phyloP scores from a whole-genome alignment of 257 asterid species.

The Datura wrightii region DNA sequence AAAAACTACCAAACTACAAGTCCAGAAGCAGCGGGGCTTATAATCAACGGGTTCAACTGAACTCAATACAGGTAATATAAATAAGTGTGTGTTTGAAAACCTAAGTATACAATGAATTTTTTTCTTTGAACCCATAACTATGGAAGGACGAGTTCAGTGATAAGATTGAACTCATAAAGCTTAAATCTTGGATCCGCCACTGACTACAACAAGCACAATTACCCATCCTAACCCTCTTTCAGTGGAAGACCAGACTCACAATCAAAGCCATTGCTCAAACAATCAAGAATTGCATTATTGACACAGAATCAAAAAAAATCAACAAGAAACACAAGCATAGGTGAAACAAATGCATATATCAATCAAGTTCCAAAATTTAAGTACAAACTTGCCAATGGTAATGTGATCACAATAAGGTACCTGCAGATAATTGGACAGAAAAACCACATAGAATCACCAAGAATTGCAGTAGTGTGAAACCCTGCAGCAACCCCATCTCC shows the following conservation, averaged over 20 bases:
- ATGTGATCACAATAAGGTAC: slow-evolving; percentile 48
- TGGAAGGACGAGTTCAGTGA: not conserved
- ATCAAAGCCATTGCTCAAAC: slow-evolving; percentile 19
- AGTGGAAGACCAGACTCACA: not conserved
- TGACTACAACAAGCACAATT: not conserved
- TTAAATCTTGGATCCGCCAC: not conserved
- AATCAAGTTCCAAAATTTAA: slow-evolving; percentile 11
- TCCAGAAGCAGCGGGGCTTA: not conserved
- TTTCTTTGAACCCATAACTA: not conserved
- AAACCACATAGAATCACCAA: slow-evolving; percentile 46
- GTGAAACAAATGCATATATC: not conserved
- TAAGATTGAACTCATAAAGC: not conserved
- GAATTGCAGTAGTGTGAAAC: slow-evolving; percentile 42
- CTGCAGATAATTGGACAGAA: slow-evolving; percentile 68
- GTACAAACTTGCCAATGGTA: not conserved
- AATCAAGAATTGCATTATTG: not conserved
- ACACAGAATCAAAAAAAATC: not conserved
- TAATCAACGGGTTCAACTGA: not conserved
- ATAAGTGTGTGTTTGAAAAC: not conserved
- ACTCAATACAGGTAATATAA: not conserved
- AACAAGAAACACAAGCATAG: not conserved
- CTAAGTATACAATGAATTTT: not conserved
- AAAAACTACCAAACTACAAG: slow-evolving; percentile 2
- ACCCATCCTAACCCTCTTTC: not conserved
- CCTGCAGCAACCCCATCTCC: slow-evolving; percentile 59